Evolutionary conservation across 345 rosid species (phyloP), one percentile per base, ranked within the genome.

Genomic region (Arabidopsis suecica): DNA sequence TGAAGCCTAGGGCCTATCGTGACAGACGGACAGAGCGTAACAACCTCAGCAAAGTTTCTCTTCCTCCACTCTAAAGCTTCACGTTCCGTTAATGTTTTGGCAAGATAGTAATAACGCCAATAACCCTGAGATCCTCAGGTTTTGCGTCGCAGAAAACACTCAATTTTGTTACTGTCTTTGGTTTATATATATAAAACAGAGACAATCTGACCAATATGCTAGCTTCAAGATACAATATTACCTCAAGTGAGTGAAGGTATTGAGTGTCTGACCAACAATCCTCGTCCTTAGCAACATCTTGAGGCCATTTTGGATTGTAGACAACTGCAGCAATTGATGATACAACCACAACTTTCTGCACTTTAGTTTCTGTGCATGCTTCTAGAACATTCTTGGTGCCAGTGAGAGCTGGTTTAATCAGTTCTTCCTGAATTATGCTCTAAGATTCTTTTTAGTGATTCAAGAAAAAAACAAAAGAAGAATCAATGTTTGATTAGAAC

Each of bases 1-100:
- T 86, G 90, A 78, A 85, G 78, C 81, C 83, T 38, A n/a, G 92
- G 90, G n/a, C 96, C 92, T 13, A 88, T 58, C 0, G 76, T 41
- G 13, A 82, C 37, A 1, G 86, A 76, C 0, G 92, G 90, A 69
- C 89, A 87, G 41, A 87, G 67, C 12, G 87, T 83, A 37, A 77
- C 66, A n/a, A 83, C 65, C 40, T 88, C 77, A 11, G 82, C 69
- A 62, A 65, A 74, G 16, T 34, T 75, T 62, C 23, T 75, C 69
- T 80, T 79, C 45, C 80, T 83, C 80, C 77, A 71, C 36, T 80
- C 87, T 76, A 60, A 10, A 33, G 87, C 90, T 80, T 84, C 86
- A 4, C 34, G 72, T 75, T 85, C 89, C 41, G 78, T 86, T 34
- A 51, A 48, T 10, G 84, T 86, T 74, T 89, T 89, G 16, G 87